Evolutionary conservation across 2,329 filamentous ascomycete species (phyloP).

Genomic region (Diaporthe ilicicola): DNA sequence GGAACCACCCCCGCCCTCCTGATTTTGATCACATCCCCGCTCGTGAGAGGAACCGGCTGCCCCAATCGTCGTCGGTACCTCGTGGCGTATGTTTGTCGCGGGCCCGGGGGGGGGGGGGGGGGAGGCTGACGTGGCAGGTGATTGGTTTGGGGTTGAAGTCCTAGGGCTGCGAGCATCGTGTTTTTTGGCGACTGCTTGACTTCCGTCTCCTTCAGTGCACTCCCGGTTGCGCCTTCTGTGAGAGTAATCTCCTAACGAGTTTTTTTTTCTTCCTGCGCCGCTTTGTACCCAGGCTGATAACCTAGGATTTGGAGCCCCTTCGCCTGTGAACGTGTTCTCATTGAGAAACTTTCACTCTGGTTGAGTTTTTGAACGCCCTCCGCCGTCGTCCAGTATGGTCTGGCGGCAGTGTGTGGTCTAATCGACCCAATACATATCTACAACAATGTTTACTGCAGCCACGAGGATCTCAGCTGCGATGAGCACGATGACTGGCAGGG

Average conservation of each 20-base stretch:
- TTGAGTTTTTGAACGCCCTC: not conserved
- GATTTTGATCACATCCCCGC: not conserved
- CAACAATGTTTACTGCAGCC: constrained; percentile 91
- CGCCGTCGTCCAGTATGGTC: not conserved
- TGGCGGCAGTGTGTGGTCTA: constrained; percentile 1
- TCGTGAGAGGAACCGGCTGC: not conserved
- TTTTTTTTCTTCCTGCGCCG: not conserved
- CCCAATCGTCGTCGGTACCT: not conserved
- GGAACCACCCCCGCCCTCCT: not conserved
- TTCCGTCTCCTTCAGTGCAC: no score
- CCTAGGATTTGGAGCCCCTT: not conserved
- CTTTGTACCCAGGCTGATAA: not conserved
- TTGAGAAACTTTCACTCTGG: not conserved
- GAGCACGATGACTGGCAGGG: constrained; percentile 80
- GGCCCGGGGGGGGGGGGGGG: no score
- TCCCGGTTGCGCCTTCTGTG: not conserved
- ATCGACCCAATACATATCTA: constrained; percentile 78
- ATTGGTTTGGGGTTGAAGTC: no score
- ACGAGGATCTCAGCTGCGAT: constrained; percentile 96
- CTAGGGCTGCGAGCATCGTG: not conserved
- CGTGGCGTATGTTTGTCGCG: no score
- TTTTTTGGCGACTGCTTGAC: not conserved
- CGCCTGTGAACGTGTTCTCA: not conserved
- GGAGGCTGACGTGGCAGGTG: no score
- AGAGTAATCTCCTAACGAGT: no score